Evolutionary conservation across 371 early-diverging fungal species (phyloP).

Genomic region (Mortierella polycephala): DNA sequence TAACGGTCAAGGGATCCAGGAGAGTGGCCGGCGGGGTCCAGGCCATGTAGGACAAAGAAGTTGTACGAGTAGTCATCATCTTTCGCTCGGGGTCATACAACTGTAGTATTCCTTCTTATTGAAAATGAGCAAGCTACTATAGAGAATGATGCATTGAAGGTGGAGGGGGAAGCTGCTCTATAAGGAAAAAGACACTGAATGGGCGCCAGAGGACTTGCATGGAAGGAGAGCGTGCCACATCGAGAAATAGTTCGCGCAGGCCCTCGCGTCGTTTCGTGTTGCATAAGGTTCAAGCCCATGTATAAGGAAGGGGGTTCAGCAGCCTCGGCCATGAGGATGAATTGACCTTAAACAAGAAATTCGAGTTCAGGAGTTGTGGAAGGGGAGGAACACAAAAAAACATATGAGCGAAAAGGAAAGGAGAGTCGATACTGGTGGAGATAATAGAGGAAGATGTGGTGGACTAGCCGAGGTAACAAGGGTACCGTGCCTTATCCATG

Average conservation of each 20-base stretch:
- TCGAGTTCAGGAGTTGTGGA: neutral
- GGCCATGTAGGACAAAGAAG: no score
- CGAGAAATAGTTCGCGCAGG: neutral
- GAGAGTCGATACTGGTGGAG: neutral
- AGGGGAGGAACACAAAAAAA: neutral
- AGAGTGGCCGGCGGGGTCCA: no score
- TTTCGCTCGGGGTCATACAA: no score
- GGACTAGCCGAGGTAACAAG: no score
- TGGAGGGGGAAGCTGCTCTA: no score
- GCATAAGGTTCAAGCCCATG: neutral
- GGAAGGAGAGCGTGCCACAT: neutral
- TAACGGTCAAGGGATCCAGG: no score
- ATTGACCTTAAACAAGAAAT: neutral
- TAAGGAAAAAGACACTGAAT: no score
- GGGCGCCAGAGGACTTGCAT: conserved; percentile 11
- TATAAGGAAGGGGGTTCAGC: conserved; percentile 3
- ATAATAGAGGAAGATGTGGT: neutral
- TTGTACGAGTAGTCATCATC: no score
- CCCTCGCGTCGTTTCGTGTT: neutral
- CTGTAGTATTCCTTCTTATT: no score
- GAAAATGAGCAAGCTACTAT: no score
- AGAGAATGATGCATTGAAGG: no score
- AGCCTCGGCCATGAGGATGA: neutral
- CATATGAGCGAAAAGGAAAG: conserved; percentile 3
- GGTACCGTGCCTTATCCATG: no score